Base-by-base conservation (phyloP, 441 rosid genomes). In the Bocquillonia castaneifolia region DNA sequence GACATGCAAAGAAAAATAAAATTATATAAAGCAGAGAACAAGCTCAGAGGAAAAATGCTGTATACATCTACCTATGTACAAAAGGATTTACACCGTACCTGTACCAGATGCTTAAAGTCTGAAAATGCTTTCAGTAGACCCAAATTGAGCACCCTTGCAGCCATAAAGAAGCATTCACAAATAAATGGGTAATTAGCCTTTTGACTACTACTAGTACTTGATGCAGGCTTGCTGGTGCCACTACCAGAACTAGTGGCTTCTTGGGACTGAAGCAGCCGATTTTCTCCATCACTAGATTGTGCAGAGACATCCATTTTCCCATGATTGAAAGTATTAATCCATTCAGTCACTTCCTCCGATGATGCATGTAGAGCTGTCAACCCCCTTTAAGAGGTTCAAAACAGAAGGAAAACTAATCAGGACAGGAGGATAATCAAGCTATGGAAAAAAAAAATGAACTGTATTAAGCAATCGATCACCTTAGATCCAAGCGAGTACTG, bases 91-190 rank as follows among this genome's bases (percentile, higher is more conserved):
- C 63, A 23, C 39, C 66, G 57, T 82, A 92, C 99, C 99, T 95
- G 99, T 74, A 87, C 80, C 62, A 95, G 86, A 86, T 92, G 98
- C 86, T 92, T 95, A 67, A 88, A 95, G 82, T 95, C 98, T 4
- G 98, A 90, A 85, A 90, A 90, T 74, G 98, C 93, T 83, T 95
- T 95, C 69, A 95, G 66, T 67, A 95, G 87, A 69, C 99, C 96
- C 84, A 95, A 78, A 79, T 89, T 95, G 64, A 92, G 95, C 72
- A 85, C 98, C 88, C 97, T 83, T 63, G 96, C 96, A 50, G 98
- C 89, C 97, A 95, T 95, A 76, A 95, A 92, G 88, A 95, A 95
- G 82, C 98, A 87, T 84, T 95, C 97, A 78, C 96, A 90, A 42
- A 90, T 90, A 82, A 92, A 95, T 12, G 83, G 69, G 76, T 77